These are phyloP conservation scores for Lizonia empirigonia DNA, from an alignment of 2,329 filamentous ascomycete genomes.

Conservation along the genomic window DNA sequence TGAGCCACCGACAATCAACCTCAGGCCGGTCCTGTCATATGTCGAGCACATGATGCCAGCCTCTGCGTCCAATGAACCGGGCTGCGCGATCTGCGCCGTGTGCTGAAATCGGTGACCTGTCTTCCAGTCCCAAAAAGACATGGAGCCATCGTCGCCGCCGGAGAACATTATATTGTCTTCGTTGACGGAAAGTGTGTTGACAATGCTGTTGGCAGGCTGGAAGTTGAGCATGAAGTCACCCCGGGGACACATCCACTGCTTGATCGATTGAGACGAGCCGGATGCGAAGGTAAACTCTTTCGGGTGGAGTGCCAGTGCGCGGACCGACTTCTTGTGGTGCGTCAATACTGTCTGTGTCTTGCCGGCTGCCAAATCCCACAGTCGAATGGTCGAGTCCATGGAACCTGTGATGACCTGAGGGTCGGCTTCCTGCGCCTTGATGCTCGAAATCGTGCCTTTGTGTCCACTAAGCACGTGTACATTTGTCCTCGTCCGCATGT, in stretches of 20 bases:
- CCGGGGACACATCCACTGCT: conserved; percentile 99
- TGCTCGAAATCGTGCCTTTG: conserved; percentile 84
- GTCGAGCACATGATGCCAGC: conserved; percentile 93
- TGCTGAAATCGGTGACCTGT: conserved; percentile 89
- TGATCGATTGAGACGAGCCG: conserved; percentile 90
- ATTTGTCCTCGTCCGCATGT: conserved; percentile 93
- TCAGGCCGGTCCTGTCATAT: conserved; percentile 85
- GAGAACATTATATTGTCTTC: conserved; percentile 95
- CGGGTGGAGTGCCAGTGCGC: conserved; percentile 82
- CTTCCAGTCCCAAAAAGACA: conserved; percentile 99
- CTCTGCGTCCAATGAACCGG: conserved; percentile 91
- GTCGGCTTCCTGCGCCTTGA: conserved; percentile 94
- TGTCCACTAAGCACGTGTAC: conserved; percentile 92
- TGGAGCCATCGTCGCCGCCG: conserved; percentile 92
- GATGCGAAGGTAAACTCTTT: conserved; percentile 95
- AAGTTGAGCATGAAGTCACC: conserved; percentile 99
- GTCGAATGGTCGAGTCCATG: conserved; percentile 66
- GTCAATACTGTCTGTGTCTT: conserved; percentile 96
- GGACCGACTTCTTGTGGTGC: conserved; percentile 97
- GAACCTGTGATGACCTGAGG: conserved; percentile 95
- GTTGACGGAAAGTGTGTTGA: conserved; percentile 92
- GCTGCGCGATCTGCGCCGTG: conserved; percentile 89
- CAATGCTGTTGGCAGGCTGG: conserved; percentile 92
- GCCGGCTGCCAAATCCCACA: conserved; percentile 95
- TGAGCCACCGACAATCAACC: conserved; percentile 91